These are phyloP conservation scores for Auxenochlorella pyrenoidosa DNA, from an alignment of 139 green algal species.

Conservation along the genomic window DNA sequence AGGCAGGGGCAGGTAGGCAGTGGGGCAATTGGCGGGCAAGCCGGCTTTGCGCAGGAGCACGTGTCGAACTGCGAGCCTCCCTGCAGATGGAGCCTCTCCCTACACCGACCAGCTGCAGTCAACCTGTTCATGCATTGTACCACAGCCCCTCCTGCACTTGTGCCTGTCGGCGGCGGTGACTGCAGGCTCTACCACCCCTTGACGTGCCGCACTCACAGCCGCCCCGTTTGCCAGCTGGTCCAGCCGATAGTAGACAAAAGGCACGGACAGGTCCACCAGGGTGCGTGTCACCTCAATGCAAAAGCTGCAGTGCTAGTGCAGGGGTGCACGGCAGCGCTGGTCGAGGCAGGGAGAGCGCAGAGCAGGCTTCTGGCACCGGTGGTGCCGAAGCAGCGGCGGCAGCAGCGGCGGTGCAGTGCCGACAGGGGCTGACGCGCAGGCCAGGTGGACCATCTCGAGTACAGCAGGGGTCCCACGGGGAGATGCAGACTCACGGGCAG, in stretches of 20 bases:
- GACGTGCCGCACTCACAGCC: background rate
- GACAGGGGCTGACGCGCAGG: background rate
- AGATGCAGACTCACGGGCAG: slow-evolving; percentile 29
- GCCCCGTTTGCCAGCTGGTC: slow-evolving; percentile 27
- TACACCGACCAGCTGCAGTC: too few relatives aligned
- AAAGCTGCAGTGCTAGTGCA: slow-evolving; percentile 30
- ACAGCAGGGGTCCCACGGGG: background rate
- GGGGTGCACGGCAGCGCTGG: too few relatives aligned
- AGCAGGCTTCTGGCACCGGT: background rate
- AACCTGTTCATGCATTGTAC: too few relatives aligned
- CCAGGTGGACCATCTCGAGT: too few relatives aligned
- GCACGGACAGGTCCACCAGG: slow-evolving; percentile 30
- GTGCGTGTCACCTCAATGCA: slow-evolving; percentile 51
- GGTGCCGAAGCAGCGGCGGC: background rate
- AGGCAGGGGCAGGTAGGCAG: background rate
- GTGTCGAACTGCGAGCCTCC: too few relatives aligned
- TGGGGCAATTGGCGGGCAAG: background rate
- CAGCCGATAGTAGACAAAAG: slow-evolving; percentile 37
- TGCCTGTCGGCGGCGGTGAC: too few relatives aligned
- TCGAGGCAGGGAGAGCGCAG: background rate
- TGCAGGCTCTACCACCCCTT: too few relatives aligned
- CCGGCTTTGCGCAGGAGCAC: background rate
- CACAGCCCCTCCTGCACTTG: too few relatives aligned
- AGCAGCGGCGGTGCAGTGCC: background rate
- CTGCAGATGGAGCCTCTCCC: too few relatives aligned